A percentile compares a stretch with the other conserved stretches of the same genome.
Evolutionary conservation across 2,329 filamentous ascomycete species (phyloP).

Genomic region (Sporothrix phasma): DNA sequence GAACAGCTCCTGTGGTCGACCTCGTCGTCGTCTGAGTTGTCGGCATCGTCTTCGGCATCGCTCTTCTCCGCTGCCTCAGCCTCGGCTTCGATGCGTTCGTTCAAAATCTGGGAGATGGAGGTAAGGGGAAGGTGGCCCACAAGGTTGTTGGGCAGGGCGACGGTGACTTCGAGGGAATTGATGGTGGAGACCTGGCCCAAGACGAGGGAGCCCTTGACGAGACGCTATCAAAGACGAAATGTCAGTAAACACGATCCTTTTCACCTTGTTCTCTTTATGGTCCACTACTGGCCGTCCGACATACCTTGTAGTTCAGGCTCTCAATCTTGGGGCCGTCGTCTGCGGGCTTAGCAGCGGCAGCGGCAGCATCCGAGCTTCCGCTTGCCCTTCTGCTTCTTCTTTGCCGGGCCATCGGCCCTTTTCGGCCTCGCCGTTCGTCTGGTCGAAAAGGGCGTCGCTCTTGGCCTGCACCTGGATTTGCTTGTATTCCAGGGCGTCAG

Average conservation of each 20-base stretch:
- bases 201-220: constrained; percentile 76
- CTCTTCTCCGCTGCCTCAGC: constrained; percentile 36
- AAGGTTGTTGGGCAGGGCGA: constrained; percentile 88
- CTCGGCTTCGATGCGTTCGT: constrained; percentile 56
- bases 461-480: constrained; percentile 92
- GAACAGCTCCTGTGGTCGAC: constrained; percentile 65
- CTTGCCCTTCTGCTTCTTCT: constrained; percentile 46
- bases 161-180: constrained; percentile 64
- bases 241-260: neutral
- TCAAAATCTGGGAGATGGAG: constrained; percentile 76
- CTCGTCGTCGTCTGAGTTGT: constrained; percentile 35
- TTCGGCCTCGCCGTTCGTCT: constrained; percentile 45
- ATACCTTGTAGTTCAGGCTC: constrained; percentile 79
- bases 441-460: constrained; percentile 83
- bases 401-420: constrained; percentile 34
- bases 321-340: constrained; percentile 63
- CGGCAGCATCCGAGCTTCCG: constrained; percentile 35
- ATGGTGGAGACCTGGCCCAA: constrained; percentile 80
- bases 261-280: neutral
- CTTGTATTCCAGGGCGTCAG: constrained; percentile 92
- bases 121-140: constrained; percentile 83
- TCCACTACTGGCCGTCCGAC: constrained; percentile 16
- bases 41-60: constrained; percentile 18
- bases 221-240: constrained; percentile 43
- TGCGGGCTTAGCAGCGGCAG: constrained; percentile 39